Evolutionary conservation across 208 protist genomes (phyloP).

Genomic region (Acanthamoeba castellanii): DNA sequence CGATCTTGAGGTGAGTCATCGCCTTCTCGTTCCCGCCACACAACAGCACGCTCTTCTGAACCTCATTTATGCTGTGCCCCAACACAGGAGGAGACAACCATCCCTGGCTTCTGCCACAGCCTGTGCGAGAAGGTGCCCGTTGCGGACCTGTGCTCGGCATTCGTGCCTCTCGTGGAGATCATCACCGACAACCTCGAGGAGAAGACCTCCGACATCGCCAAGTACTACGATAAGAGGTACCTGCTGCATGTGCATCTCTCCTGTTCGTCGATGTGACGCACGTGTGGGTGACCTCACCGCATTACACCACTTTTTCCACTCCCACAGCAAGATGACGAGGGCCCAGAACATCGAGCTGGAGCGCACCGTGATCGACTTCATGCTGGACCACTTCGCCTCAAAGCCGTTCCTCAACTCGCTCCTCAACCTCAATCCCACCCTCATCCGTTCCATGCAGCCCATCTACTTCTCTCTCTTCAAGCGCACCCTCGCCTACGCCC

Average conservation of each 20-base stretch:
- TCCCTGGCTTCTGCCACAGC: constrained; percentile 69
- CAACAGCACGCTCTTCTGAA: no score
- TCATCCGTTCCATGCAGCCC: constrained; percentile 27
- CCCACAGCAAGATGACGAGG: constrained; percentile 11
- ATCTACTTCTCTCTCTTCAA: constrained; percentile 71
- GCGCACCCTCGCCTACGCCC: background rate
- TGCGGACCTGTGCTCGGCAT: constrained; percentile 13
- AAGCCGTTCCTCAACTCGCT: constrained; percentile 59
- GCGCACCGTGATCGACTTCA: constrained; percentile 52
- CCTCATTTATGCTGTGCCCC: background rate
- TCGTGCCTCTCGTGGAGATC: constrained; percentile 29
- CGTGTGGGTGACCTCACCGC: background rate
- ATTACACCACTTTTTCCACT: background rate
- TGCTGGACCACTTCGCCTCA: constrained; percentile 44
- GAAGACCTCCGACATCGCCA: background rate
- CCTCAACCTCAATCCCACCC: background rate
- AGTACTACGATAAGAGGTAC: constrained; percentile 64
- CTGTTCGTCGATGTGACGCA: background rate
- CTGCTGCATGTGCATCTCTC: background rate
- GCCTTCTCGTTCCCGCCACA: no score
- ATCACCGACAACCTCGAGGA: constrained; percentile 47
- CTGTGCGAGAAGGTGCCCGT: constrained; percentile 56
- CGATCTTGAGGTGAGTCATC: background rate
- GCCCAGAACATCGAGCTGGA: constrained; percentile 32
- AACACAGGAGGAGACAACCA: constrained; percentile 2